A percentile compares a stretch with the other conserved stretches of the same genome.
Conservation (phyloP, 1,284 basidiomycete genomes). For the Tylopilus orsonianus region DNA sequence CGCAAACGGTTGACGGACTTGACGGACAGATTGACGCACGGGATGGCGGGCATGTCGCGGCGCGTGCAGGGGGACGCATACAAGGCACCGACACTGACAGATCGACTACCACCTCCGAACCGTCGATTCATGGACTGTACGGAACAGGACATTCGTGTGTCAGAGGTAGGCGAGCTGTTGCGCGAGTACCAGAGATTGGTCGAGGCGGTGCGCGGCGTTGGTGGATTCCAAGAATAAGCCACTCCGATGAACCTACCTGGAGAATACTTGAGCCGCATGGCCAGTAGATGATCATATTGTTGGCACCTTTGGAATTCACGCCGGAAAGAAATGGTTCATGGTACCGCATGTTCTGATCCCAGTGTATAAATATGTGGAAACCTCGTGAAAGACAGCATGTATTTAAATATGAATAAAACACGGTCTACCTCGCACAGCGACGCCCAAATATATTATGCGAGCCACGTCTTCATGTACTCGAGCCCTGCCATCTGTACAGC, state of each 20-base stretch:
- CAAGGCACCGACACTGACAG: constrained; percentile 39
- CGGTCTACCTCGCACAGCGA: neutral
- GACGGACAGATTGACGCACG: constrained; percentile 70
- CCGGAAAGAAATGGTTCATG: too few relatives aligned
- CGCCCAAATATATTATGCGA: constrained; percentile 30
- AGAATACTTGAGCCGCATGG: too few relatives aligned
- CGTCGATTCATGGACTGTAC: constrained; percentile 66
- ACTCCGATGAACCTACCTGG: too few relatives aligned
- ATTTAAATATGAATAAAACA: neutral
- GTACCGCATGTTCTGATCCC: too few relatives aligned
- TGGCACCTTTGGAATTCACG: neutral
- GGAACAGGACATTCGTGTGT: constrained; percentile 69
- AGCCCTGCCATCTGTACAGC: constrained; percentile 52
- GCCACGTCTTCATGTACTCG: constrained; percentile 50
- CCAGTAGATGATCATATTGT: too few relatives aligned
- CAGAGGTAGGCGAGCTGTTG: constrained; percentile 74
- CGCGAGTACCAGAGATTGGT: constrained; percentile 73
- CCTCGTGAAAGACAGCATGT: too few relatives aligned
- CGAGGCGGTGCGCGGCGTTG: constrained; percentile 43
- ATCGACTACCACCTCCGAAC: constrained; percentile 53
- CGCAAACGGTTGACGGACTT: constrained; percentile 49
- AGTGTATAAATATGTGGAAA: too few relatives aligned
- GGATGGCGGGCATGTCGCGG: constrained; percentile 56
- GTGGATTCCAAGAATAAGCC: constrained; percentile 35
- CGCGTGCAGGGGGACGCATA: constrained; percentile 32